Percentiles rank a stretch among this genome's conserved stretches.
Conservation (phyloP, 768 basidiomycete genomes). For the Amanita pseudoporphyria region DNA sequence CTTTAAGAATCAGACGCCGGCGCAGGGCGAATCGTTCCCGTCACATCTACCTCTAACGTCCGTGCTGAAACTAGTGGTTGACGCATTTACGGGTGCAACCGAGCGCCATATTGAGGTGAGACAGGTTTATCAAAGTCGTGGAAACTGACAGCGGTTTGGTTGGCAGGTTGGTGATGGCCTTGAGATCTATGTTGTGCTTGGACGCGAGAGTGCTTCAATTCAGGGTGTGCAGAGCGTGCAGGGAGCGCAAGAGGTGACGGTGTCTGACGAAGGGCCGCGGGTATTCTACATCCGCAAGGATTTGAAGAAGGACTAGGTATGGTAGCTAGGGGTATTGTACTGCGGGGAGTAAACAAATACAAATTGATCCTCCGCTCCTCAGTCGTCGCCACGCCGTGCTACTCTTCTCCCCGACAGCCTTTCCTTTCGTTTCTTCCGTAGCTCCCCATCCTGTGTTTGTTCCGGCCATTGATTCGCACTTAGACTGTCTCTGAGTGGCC, state of each 20-base stretch:
- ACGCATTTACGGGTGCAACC: slow-evolving; percentile 95
- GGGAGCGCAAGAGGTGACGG: slow-evolving; percentile 56
- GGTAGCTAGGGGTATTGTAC: slow-evolving; percentile 1
- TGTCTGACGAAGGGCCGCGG: slow-evolving; percentile 56
- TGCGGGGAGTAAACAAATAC: slow-evolving; percentile 2
- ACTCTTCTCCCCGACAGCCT: slow-evolving; percentile 18
- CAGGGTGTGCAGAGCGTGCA: slow-evolving; percentile 47
- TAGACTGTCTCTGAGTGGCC: slow-evolving; percentile 10
- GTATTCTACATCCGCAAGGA: slow-evolving; percentile 70
- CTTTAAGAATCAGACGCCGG: slow-evolving; percentile 89
- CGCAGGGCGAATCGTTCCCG: slow-evolving; percentile 66
- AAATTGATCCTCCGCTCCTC: slow-evolving; percentile 19
- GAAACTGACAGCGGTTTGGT: background rate
- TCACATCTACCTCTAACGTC: slow-evolving; percentile 70
- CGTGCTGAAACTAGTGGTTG: slow-evolving; percentile 82
- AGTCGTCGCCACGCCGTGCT: slow-evolving; percentile 14
- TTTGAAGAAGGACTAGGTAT: slow-evolving; percentile 68
- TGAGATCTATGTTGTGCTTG: slow-evolving; percentile 82
- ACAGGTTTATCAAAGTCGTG: slow-evolving; percentile 7
- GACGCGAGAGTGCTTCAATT: slow-evolving; percentile 47
- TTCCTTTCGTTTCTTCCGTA: slow-evolving; percentile 8
- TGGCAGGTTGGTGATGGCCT: slow-evolving; percentile 87
- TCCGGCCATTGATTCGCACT: background rate
- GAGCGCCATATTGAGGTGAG: slow-evolving; percentile 95
- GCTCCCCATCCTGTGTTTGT: background rate